A percentile compares a stretch with the other conserved stretches of the same genome.
phyloP scores from a whole-genome alignment of 148 eudicot genomes.

The Gaultheria prostrata region DNA sequence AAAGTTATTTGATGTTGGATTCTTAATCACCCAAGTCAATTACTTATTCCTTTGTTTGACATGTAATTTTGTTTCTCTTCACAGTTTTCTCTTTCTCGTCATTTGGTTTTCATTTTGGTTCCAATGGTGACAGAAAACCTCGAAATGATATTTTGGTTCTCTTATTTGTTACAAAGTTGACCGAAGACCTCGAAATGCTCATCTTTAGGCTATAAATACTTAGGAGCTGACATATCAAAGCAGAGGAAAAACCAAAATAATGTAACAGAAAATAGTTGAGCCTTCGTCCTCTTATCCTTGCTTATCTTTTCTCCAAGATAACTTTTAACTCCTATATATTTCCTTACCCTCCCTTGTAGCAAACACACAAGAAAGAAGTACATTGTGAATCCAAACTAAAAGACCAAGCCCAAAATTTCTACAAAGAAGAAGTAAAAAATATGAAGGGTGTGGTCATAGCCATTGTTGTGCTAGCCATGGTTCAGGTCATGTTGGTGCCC shows the following conservation, averaged over 20 bases:
- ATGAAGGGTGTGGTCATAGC: slow-evolving; percentile 15
- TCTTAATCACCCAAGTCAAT: no score
- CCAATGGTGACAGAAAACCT: neutral
- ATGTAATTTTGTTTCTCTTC: neutral
- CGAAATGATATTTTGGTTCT: neutral
- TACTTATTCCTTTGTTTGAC: no score
- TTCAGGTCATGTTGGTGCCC: slow-evolving; percentile 19
- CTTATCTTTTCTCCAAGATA: neutral
- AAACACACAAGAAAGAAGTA: neutral
- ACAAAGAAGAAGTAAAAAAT: slow-evolving; percentile 13
- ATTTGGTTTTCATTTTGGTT: neutral
- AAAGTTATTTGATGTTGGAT: no score
- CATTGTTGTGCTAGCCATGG: slow-evolving; percentile 8
- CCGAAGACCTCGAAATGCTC: neutral
- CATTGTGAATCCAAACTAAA: no score
- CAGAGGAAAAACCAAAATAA: neutral
- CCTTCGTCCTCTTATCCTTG: neutral
- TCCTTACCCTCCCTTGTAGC: neutral
- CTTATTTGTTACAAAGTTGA: neutral
- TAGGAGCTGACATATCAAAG: neutral
- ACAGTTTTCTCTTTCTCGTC: neutral
- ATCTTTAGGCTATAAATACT: neutral
- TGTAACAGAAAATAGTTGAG: neutral
- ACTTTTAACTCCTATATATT: neutral
- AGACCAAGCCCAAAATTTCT: neutral